Base-by-base conservation (phyloP, 106 monocot species). In the Allium cepa region DNA sequence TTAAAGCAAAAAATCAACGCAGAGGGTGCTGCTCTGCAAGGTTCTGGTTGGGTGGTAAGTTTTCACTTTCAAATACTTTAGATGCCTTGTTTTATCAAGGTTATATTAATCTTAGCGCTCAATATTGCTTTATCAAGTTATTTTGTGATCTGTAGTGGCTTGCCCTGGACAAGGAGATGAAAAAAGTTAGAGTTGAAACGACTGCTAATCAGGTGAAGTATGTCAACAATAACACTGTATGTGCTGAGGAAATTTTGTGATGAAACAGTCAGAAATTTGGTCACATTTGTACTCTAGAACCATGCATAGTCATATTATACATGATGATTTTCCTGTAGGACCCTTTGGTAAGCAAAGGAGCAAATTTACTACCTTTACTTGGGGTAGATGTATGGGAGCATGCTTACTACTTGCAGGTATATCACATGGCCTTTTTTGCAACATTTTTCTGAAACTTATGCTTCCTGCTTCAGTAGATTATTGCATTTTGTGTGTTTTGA, bases 1-100 rank as follows among this genome's bases (percentile, higher is more conserved):
- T 56, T 97, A 62, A 45, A 87, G 17, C 67, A 83, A 64, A 92
- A 84, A 53, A 76, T 92, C 47, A 97, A 84, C 71, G 71, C 92
- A 51, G 92, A 87, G 73, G 97, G 97, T 70, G 89, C 92, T 75
- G 97, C 89, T 83, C 72, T 97, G 62, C 97, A 97, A 66, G 97
- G 97, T 66, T 97, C 97, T 65, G 97, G 97, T 79, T 97, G 97
- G 97, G 97, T 97, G 86, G 97, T 97, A 68, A 72, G 94, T 74
- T 65, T 17, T 28, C 28, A 36, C 36, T 36, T 36, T 36, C 36
- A 5, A 1, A 36, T 36, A 36, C 36, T 36, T 36, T 36, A 36
- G 36, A 36, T 36, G 36, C 36, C 36, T 36, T 36, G 36, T 36
- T 36, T 36, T 36, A 36, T 36, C 36, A 36, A 36, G 3, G 36